Percentiles rank a stretch among this genome's conserved stretches.
Evolutionary conservation across 164 flowering plant genomes (phyloP).

Genomic region (Vitis cinerea): DNA sequence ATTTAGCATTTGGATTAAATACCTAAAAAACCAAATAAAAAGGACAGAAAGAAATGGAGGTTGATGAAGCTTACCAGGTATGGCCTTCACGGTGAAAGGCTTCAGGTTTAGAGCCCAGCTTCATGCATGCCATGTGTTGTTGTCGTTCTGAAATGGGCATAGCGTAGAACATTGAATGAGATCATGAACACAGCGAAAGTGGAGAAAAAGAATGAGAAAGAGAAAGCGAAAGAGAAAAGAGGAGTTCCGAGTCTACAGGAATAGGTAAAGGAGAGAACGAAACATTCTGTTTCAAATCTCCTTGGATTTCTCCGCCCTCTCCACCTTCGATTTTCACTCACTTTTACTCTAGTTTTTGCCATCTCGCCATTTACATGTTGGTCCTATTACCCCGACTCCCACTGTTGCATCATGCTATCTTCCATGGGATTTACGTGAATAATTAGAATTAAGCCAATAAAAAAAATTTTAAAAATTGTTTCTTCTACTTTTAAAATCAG

Average conservation of each 20-base stretch:
- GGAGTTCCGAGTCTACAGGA: conserved; percentile 28
- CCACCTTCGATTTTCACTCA: not conserved
- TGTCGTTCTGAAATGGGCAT: no score
- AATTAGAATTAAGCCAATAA: no score
- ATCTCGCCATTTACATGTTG: not conserved
- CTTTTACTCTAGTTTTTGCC: not conserved
- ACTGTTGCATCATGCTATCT: no score
- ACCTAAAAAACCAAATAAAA: not conserved
- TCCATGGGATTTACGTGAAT: no score
- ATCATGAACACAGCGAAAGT: not conserved
- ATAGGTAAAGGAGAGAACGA: conserved; percentile 5
- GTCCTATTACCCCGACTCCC: no score
- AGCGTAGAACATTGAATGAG: not conserved
- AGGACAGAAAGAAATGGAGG: not conserved
- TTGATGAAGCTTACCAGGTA: conserved; percentile 30
- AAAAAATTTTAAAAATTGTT: no score
- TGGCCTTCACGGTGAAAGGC: conserved; percentile 47
- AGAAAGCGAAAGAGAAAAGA: conserved; percentile 4
- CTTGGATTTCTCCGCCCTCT: not conserved
- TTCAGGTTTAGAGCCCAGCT: conserved; percentile 53
- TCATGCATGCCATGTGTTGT: conserved; percentile 42
- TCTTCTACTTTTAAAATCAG: no score
- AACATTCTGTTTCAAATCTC: not conserved
- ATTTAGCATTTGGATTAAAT: no score
- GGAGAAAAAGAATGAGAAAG: not conserved